Evolutionary conservation across 225 moss, liverwort and hornwort species (phyloP).

Genomic region (Pseudisothecium myosuroides): DNA sequence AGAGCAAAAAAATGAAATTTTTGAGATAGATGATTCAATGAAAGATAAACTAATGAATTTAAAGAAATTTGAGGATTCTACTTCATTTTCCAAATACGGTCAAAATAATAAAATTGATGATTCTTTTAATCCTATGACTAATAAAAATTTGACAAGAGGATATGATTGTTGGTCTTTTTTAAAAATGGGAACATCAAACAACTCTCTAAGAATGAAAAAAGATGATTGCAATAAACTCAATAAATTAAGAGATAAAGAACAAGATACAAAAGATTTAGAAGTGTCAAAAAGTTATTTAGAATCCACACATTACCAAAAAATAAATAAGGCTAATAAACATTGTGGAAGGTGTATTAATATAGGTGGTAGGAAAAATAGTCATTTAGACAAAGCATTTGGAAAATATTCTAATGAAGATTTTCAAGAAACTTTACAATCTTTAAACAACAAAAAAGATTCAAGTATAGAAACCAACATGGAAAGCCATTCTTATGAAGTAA

Average conservation of each 20-base stretch:
- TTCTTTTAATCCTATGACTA: not conserved
- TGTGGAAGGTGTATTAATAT: not conserved
- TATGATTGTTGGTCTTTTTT: not conserved
- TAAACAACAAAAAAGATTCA: not conserved
- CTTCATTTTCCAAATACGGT: not conserved
- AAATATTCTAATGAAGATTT: not conserved
- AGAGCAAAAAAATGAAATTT: not conserved
- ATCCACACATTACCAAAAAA: not conserved
- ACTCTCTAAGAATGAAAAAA: not conserved
- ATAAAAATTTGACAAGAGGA: not conserved
- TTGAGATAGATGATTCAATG: not conserved
- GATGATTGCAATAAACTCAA: not conserved
- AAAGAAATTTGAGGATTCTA: not conserved
- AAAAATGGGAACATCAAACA: not conserved
- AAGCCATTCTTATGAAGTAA: not conserved
- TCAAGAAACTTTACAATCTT: not conserved
- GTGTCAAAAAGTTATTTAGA: not conserved
- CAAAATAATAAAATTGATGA: not conserved
- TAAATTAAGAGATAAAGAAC: not conserved
- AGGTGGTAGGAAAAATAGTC: not conserved
- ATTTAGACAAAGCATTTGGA: not conserved
- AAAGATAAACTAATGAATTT: not conserved
- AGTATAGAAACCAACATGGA: not conserved
- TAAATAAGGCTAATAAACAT: not conserved
- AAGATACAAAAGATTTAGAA: not conserved